Evolutionary conservation across 2,329 filamentous ascomycete genomes (phyloP).

Genomic region (Zymoseptoria brevis): DNA sequence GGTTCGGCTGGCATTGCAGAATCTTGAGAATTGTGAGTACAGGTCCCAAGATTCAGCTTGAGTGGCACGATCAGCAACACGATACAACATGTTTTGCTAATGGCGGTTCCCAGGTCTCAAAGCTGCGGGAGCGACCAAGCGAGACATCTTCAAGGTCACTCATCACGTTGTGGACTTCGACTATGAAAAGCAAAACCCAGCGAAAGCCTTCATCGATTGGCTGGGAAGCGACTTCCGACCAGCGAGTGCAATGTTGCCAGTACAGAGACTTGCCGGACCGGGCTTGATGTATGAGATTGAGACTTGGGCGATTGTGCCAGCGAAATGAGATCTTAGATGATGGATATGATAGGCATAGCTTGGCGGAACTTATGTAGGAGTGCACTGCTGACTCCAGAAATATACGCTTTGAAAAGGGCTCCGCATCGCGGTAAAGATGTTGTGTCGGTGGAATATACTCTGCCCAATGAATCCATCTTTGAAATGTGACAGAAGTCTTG

Average conservation of each 20-base stretch:
- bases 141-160: conserved; percentile 19
- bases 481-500: not conserved
- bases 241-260: conserved; percentile 16
- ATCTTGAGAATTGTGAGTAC: conserved; percentile 10
- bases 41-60: too few relatives aligned
- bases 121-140: conserved; percentile 12
- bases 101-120: conserved; percentile 2
- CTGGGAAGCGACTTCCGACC: conserved; percentile 13
- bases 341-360: too few relatives aligned
- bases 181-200: conserved; percentile 14
- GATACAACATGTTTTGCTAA: not conserved
- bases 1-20: conserved; percentile 12
- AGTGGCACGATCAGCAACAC: not conserved
- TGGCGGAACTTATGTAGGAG: too few relatives aligned
- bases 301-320: conserved; percentile 14
- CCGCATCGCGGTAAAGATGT: not conserved
- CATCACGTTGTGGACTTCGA: conserved; percentile 17
- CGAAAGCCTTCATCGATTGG: conserved; percentile 15
- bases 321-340: not conserved
- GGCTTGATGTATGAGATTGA: conserved; percentile 15
- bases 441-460: not conserved
- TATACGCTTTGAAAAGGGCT: too few relatives aligned
- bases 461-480: not conserved
- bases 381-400: too few relatives aligned
- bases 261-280: conserved; percentile 8